Conservation (phyloP, 2,329 filamentous ascomycete species). For the Huntiella omanensis region DNA sequence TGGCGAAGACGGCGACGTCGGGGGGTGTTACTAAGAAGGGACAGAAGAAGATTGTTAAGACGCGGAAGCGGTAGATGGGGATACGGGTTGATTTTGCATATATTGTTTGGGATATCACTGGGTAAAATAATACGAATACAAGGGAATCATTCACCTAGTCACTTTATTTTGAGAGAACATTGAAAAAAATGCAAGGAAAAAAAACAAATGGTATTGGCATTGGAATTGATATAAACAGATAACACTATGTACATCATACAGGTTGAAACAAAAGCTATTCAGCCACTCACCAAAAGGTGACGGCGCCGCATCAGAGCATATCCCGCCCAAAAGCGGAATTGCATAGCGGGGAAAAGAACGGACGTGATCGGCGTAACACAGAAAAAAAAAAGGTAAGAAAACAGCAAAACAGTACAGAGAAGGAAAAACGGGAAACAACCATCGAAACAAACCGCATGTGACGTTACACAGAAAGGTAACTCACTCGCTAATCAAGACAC, state of each 20-base stretch:
- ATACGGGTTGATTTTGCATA: too few species aligned
- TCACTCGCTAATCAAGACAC: neutral
- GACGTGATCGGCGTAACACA: conserved; percentile 1
- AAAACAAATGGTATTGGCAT: neutral
- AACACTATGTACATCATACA: neutral
- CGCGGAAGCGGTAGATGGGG: conserved; percentile 35
- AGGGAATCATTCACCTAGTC: too few species aligned
- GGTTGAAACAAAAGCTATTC: neutral
- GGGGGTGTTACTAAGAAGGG: conserved; percentile 40
- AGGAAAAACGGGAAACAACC: neutral
- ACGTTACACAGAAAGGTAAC: neutral
- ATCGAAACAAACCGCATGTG: neutral
- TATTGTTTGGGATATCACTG: too few species aligned
- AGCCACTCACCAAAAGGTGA: conserved; percentile 3
- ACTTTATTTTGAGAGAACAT: neutral
- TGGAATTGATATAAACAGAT: neutral
- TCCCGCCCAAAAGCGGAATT: neutral
- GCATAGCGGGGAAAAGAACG: neutral
- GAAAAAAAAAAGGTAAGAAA: neutral
- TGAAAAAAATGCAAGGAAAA: neutral
- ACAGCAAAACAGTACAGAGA: conserved; percentile 1
- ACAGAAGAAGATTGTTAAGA: conserved; percentile 42
- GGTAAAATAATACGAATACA: too few species aligned
- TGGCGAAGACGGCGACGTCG: conserved; percentile 45
- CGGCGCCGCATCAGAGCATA: neutral